Evolutionary conservation across 2,329 filamentous ascomycete genomes (phyloP), one percentile per base, ranked within the genome.

Genomic region (Xylogone sp.): DNA sequence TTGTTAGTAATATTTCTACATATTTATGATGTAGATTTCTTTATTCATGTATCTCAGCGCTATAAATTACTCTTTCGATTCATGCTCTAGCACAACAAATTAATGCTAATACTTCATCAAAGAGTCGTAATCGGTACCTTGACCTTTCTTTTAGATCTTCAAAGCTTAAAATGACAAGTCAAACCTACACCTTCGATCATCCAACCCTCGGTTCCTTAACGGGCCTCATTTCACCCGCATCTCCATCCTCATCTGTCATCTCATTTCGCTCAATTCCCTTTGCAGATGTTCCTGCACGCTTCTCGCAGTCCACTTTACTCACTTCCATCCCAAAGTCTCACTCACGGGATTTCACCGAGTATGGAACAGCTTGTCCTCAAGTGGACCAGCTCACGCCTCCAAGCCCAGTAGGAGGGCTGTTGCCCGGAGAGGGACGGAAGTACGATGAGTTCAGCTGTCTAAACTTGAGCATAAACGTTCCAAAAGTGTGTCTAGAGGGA

Each of bases 391-490:
- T 39, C 8, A 16, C n/a, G 5, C 6, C 6, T 9, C 34, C 34
- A 39, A 39, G 34, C 13, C 34, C 34, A 5, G 34, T 39, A 9
- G 34, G 34, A 16, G 34, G 34, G n/a, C n/a, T 39, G 13, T 4
- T 39, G 4, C 34, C 34, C 4, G 34, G 34, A 39, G 34, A 39
- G 34, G 10, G 12, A 5, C 8, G 34, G n/a, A 18, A 43, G 3
- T 63, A 65, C 56, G 58, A 66, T 48, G 69, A 71, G 44, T 63
- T 69, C 24, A 61, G 65, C 13, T 70, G 69, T 51, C 53, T 70
- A 27, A 63, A 68, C 52, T 52, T 67, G 31, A 62, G 62, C 42
- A 59, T 70, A 20, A 68, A 63, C 0, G 62, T 68, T 16, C 69
- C 69, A 0, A 63, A 56, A 20, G 48, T 4, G 34, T 39, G 34